Conservation (phyloP, 345 rosid species). For the Ailanthus altissimus region DNA sequence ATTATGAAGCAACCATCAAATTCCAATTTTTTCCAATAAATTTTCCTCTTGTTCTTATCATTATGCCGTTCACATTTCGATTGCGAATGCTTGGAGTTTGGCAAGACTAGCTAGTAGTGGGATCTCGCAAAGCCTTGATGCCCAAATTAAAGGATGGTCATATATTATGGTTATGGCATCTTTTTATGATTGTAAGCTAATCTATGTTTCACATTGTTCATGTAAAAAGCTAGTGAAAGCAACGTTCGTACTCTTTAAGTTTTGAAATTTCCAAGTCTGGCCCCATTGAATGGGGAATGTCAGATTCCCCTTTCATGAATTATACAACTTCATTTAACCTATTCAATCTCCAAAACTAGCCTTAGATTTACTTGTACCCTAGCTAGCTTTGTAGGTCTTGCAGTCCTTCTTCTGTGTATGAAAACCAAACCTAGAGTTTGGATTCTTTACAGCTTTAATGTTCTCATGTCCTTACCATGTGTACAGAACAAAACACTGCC, state of each 20-base stretch:
- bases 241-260: neutral
- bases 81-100: neutral
- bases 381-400: neutral
- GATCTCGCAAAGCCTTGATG: neutral
- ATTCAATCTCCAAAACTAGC: neutral
- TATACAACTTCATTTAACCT: neutral
- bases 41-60: neutral
- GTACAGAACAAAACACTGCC: neutral
- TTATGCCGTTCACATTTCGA: neutral
- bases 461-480: neutral
- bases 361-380: neutral
- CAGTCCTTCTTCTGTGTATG: neutral
- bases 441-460: neutral
- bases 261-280: neutral
- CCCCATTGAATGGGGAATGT: slow-evolving; percentile 2
- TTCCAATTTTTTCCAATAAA: neutral
- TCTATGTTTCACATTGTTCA: too few relatives aligned
- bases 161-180: neutral
- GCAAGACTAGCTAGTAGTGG: neutral
- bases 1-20: too few relatives aligned
- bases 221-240: slow-evolving; percentile 27
- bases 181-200: neutral
- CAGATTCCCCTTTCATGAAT: neutral
- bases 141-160: neutral
- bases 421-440: neutral